Percentiles rank a stretch among this genome's conserved stretches.
phyloP scores from a whole-genome alignment of 768 basidiomycete species.

The Clavaria fumosa region DNA sequence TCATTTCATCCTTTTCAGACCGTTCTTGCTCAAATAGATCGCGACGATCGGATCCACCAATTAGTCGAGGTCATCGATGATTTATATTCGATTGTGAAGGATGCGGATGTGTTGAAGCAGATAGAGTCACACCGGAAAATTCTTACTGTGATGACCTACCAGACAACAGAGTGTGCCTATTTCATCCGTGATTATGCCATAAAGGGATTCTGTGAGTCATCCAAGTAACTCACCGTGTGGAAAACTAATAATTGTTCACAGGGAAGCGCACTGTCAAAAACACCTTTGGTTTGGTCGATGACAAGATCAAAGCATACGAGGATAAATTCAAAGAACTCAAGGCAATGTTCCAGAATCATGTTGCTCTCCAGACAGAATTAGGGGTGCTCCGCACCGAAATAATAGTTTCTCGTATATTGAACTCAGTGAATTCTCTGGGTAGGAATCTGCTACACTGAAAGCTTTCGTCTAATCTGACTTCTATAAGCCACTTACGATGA shows the following conservation, averaged over 20 bases:
- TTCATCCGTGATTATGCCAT: constrained; percentile 17
- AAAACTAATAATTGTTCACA: neutral
- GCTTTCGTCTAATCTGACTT: neutral
- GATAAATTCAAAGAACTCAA: constrained; percentile 4
- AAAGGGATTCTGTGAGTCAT: constrained; percentile 11
- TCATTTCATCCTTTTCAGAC: constrained; percentile 1
- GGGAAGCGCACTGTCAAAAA: neutral
- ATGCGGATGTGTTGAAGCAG: constrained; percentile 3
- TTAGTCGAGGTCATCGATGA: constrained; percentile 1
- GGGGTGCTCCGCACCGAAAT: too few species aligned
- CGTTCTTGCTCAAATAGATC: constrained; percentile 2
- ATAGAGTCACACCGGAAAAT: constrained; percentile 10
- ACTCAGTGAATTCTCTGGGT: neutral
- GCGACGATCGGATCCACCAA: neutral
- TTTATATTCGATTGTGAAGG: constrained; percentile 1
- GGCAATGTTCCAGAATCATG: constrained; percentile 1
- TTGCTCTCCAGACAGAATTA: constrained; percentile 4
- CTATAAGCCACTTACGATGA: neutral
- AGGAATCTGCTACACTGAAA: neutral
- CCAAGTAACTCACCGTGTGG: neutral
- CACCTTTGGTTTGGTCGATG: neutral
- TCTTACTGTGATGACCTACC: constrained; percentile 11
- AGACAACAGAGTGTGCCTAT: constrained; percentile 18
- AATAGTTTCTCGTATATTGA: constrained; percentile 4
- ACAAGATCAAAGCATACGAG: constrained; percentile 2